These are phyloP conservation scores for Megacollybia marginata DNA, from an alignment of 768 basidiomycete species.

Conservation along the genomic window DNA sequence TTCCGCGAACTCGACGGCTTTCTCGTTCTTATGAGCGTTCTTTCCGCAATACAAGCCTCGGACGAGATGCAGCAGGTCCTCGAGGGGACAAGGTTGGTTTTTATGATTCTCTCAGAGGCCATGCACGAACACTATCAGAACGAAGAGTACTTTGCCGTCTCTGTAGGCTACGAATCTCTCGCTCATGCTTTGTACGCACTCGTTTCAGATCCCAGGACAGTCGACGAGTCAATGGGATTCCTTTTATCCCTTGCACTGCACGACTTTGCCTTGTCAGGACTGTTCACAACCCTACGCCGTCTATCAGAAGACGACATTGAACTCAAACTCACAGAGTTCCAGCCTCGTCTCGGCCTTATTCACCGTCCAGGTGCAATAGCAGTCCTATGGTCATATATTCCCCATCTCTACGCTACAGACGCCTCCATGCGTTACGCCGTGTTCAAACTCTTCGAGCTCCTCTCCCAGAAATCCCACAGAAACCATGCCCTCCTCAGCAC, in stretches of 20 bases:
- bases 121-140: constrained; percentile 51
- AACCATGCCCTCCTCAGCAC: constrained; percentile 64
- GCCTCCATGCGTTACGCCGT: constrained; percentile 41
- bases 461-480: constrained; percentile 54
- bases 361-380: constrained; percentile 52
- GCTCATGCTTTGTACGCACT: constrained; percentile 51
- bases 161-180: constrained; percentile 62
- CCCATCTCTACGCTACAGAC: constrained; percentile 26
- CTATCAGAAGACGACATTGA: constrained; percentile 30
- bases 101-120: constrained; percentile 59
- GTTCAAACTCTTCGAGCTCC: constrained; percentile 55
- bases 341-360: constrained; percentile 41
- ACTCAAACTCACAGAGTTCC: constrained; percentile 31
- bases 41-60: constrained; percentile 48
- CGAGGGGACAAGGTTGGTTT: constrained; percentile 53
- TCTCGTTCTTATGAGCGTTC: constrained; percentile 61
- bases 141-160: constrained; percentile 58
- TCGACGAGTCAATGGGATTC: constrained; percentile 56
- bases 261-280: constrained; percentile 49
- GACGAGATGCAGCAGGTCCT: constrained; percentile 24
- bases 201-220: constrained; percentile 34
- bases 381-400: constrained; percentile 48
- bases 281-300: constrained; percentile 44
- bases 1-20: constrained; percentile 83
- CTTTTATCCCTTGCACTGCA: constrained; percentile 61